Conservation (phyloP, 257 asterid species). For the Asclepias syriaca region DNA sequence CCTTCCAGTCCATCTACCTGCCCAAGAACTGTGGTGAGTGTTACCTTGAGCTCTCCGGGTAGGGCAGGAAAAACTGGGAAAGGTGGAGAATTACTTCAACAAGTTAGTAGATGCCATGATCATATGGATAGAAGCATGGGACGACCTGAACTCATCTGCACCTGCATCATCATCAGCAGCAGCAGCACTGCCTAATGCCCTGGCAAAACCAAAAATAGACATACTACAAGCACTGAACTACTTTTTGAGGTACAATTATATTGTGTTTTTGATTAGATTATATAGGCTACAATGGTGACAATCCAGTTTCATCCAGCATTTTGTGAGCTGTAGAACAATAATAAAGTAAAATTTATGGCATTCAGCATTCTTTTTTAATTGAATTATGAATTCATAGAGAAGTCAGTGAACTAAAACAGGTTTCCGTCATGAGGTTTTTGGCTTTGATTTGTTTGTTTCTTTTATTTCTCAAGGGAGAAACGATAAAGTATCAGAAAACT, state of each 20-base stretch:
- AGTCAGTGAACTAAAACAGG: no score
- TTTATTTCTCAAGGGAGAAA: no score
- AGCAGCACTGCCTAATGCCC: slow-evolving; percentile 12
- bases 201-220: slow-evolving; percentile 22
- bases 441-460: no score
- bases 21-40: no score
- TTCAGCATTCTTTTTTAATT: no score
- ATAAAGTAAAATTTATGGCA: no score
- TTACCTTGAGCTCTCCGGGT: slow-evolving; percentile 51
- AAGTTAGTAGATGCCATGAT: slow-evolving; percentile 58
- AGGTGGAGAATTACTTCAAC: slow-evolving; percentile 47
- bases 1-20: slow-evolving; percentile 42
- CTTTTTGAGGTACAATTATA: neutral
- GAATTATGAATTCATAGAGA: no score
- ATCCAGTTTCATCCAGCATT: slow-evolving; percentile 6
- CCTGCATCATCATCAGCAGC: neutral
- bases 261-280: neutral
- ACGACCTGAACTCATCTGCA: slow-evolving; percentile 37
- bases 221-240: neutral
- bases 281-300: slow-evolving; percentile 6
- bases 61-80: slow-evolving; percentile 50
- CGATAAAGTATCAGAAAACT: neutral
- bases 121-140: slow-evolving; percentile 64
- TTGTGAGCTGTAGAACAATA: neutral
- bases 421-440: no score